Percentiles rank a stretch among this genome's conserved stretches.
Conservation (phyloP, 768 basidiomycete species). For the Gloeopeniophorella convolvens region DNA sequence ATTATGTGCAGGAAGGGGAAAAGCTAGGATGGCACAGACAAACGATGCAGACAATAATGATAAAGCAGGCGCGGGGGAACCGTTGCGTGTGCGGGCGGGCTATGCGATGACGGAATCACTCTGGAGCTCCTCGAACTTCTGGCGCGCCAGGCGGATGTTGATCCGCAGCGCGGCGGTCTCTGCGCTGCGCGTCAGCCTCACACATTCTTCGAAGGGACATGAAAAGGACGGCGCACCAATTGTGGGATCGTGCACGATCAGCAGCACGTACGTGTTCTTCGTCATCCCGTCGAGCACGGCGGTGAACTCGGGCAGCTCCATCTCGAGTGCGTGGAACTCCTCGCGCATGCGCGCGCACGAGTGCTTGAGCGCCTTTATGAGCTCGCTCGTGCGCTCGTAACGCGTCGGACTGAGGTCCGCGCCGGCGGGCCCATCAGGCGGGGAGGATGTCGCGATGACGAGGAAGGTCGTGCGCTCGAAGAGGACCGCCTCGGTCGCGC, state of each 20-base stretch:
- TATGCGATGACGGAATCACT: conserved; percentile 40
- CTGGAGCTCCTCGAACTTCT: conserved; percentile 87
- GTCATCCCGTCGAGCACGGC: conserved; percentile 92
- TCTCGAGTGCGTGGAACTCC: conserved; percentile 81
- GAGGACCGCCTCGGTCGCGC: conserved; percentile 88
- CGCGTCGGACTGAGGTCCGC: conserved; percentile 57
- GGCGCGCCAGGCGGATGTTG: conserved; percentile 80
- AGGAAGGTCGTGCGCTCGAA: conserved; percentile 98
- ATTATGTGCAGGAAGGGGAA: neutral
- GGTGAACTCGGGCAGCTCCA: conserved; percentile 80
- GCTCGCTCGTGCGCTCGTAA: conserved; percentile 84
- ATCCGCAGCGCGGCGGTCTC: conserved; percentile 84
- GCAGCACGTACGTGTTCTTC: conserved; percentile 85
- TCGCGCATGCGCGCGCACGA: conserved; percentile 80
- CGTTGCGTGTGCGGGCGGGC: neutral
- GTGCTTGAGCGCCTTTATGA: conserved; percentile 94
- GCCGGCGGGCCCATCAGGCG: conserved; percentile 31
- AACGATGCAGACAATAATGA: conserved; percentile 5
- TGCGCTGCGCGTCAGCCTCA: conserved; percentile 28
- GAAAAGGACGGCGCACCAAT: conserved; percentile 49
- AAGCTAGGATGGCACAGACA: conserved; percentile 5
- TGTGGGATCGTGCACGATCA: conserved; percentile 83
- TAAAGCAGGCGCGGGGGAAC: neutral
- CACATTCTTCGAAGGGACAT: neutral
- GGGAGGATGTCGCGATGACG: conserved; percentile 82